Evolutionary conservation across 345 rosid species (phyloP).

Genomic region (Sonneratia caseolaris): DNA sequence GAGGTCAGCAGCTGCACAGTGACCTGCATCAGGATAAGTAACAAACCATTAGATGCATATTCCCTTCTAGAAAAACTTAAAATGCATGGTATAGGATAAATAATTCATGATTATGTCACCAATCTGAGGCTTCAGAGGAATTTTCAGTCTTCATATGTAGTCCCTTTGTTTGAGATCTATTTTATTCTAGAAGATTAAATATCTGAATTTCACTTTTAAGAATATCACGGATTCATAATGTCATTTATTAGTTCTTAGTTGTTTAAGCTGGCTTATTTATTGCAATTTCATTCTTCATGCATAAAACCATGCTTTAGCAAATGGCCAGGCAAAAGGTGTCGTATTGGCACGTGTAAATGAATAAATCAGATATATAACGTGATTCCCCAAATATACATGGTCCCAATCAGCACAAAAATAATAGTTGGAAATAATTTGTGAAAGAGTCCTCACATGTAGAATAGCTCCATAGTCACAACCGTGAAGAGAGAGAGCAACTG

Average conservation of each 20-base stretch:
- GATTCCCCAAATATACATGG: background rate
- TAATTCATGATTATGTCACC: background rate
- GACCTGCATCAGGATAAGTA: conserved; percentile 34
- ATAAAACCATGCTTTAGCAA: background rate
- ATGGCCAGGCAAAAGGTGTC: background rate
- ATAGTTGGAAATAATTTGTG: conserved; percentile 16
- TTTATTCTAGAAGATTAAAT: background rate
- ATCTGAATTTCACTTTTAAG: background rate
- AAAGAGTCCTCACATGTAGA: conserved; percentile 68
- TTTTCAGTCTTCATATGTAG: background rate
- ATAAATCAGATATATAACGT: background rate
- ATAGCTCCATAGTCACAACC: conserved; percentile 82
- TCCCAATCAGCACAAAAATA: conserved; percentile 6
- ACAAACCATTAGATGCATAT: background rate
- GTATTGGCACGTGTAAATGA: background rate
- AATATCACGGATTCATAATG: background rate
- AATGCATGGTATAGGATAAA: too few relatives aligned
- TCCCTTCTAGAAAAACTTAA: background rate
- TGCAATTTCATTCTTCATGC: background rate
- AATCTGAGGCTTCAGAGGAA: background rate
- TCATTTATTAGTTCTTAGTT: background rate
- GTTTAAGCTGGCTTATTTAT: background rate
- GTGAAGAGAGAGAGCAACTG: conserved; percentile 54
- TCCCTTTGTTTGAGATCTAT: background rate
- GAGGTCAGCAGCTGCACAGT: conserved; percentile 90